Evolutionary conservation across 192 early-diverging fungal genomes (phyloP), one percentile per base, ranked within the genome.

Genomic region (Entomortierella beljakovae): DNA sequence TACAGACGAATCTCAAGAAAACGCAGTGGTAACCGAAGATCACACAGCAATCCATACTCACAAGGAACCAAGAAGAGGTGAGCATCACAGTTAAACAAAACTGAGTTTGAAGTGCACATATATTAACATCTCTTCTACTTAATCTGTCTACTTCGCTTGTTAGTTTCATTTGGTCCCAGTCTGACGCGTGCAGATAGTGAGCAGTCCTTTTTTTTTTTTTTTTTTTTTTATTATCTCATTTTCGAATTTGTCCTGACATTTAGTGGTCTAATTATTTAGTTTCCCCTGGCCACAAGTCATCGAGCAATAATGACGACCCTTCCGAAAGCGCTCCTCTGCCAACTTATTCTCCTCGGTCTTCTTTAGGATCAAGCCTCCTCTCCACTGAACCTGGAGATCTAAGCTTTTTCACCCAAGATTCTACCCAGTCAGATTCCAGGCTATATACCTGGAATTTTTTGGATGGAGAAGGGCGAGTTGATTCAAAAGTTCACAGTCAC

Each of bases 401-500:
- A 26, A 53, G 51, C 51, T 53, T 53, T 15, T 28, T 25, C 51
- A 26, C 9, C 25, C 23, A 53, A 46, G 51, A 53, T 29, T 18
- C 51, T 53, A 26, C 51, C 7, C 49, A 50, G 23, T 50, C 49
- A 50, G 6, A 7, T 15, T 50, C 49, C n/a, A 50, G 16, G 49
- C 16, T 50, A 50, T 50, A 22, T 50, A 22, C 49, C 20, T 50
- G 49, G 42, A 25, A 50, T 50, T 50, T 50, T 50, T 50, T 50
- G 49, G 16, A 18, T 50, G 49, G 49, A 15, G 49, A 25, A 50
- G 49, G 49, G 49, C 23, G 49, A 25, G n/a, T 50, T 50, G 49
- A 50, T n/a, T 50, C 49, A 50, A 50, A 5, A 50, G 49, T 50
- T 25, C 20, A 50, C 49, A 50, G 49, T n/a, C 49, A 50, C 49